A percentile compares a stretch with the other conserved stretches of the same genome.
Evolutionary conservation across 2,329 filamentous ascomycete species (phyloP).

Genomic region (Huntiella savannae): DNA sequence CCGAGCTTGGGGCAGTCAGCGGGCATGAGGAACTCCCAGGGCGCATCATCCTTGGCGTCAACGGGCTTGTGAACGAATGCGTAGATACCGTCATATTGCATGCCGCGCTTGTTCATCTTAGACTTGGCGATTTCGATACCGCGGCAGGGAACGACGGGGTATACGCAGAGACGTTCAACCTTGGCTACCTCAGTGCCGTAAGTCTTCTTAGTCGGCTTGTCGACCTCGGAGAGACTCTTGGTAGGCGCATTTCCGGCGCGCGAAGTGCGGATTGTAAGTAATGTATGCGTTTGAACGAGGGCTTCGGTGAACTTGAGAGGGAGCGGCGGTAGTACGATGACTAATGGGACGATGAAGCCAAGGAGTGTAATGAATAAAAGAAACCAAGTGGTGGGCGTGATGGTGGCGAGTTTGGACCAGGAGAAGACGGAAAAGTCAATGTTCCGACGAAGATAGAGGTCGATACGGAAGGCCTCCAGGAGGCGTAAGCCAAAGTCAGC

Average conservation of each 20-base stretch:
- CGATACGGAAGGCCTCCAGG: slow-evolving; percentile 8
- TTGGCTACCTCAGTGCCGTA: slow-evolving; percentile 28
- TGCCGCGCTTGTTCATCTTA: slow-evolving; percentile 46
- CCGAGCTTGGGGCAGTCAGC: slow-evolving; percentile 28
- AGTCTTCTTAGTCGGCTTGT: not conserved
- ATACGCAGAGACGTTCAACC: slow-evolving; percentile 40
- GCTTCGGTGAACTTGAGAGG: slow-evolving; percentile 33
- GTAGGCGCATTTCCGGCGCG: slow-evolving; percentile 8
- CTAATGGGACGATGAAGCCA: slow-evolving; percentile 33
- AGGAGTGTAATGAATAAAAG: slow-evolving; percentile 26
- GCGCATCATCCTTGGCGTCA: slow-evolving; percentile 20
- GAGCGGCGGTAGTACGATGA: slow-evolving; percentile 35
- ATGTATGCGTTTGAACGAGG: slow-evolving; percentile 33
- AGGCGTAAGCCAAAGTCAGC: not conserved
- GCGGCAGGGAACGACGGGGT: slow-evolving; percentile 67
- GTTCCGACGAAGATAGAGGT: slow-evolving; percentile 7
- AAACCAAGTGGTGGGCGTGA: slow-evolving; percentile 19
- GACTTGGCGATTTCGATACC: slow-evolving; percentile 53
- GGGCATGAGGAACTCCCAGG: slow-evolving; percentile 5
- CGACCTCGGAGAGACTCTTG: not conserved
- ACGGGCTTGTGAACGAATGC: slow-evolving; percentile 48
- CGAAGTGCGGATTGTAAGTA: slow-evolving; percentile 16
- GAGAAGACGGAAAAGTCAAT: slow-evolving; percentile 4
- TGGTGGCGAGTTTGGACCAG: slow-evolving; percentile 13
- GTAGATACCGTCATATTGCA: slow-evolving; percentile 68